phyloP scores from a whole-genome alignment of 306 rosid genomes.

The Pterocarpus santalinus region DNA sequence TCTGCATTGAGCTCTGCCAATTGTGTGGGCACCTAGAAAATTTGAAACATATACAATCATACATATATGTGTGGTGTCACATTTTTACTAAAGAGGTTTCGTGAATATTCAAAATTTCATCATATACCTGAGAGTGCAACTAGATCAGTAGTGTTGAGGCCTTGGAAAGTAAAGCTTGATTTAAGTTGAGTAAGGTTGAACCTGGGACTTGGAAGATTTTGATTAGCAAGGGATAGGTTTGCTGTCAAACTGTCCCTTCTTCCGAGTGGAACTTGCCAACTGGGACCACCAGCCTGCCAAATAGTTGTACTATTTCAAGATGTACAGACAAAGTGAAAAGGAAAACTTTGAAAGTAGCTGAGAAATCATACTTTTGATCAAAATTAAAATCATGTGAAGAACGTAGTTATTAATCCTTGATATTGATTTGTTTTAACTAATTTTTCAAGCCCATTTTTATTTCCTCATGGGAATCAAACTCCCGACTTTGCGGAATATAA shows the following conservation, averaged over 20 bases:
- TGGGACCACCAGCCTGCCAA: constrained; percentile 57
- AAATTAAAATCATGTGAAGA: too few species aligned
- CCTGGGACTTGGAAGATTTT: constrained; percentile 51
- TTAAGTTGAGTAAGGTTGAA: constrained; percentile 37
- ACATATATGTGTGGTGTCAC: too few species aligned
- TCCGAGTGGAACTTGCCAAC: constrained; percentile 61
- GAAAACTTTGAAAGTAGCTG: too few species aligned
- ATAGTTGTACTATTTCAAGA: not conserved
- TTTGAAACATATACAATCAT: not conserved
- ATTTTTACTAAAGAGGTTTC: too few species aligned
- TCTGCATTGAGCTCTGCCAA: constrained; percentile 52
- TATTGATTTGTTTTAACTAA: too few species aligned
- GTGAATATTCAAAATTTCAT: too few species aligned
- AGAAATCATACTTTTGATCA: too few species aligned
- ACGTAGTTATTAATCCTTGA: too few species aligned
- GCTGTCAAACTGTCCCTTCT: constrained; percentile 69
- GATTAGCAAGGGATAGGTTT: constrained; percentile 40
- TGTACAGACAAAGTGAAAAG: too few species aligned
- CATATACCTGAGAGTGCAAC: constrained; percentile 65
- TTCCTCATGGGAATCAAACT: too few species aligned
- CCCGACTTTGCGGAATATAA: too few species aligned
- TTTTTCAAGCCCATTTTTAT: not conserved
- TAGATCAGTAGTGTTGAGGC: constrained; percentile 56
- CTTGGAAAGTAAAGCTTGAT: not conserved
- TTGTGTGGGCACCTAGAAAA: constrained; percentile 53